phyloP scores from a whole-genome alignment of 2,329 filamentous ascomycete genomes.

The Penicillium sp. region DNA sequence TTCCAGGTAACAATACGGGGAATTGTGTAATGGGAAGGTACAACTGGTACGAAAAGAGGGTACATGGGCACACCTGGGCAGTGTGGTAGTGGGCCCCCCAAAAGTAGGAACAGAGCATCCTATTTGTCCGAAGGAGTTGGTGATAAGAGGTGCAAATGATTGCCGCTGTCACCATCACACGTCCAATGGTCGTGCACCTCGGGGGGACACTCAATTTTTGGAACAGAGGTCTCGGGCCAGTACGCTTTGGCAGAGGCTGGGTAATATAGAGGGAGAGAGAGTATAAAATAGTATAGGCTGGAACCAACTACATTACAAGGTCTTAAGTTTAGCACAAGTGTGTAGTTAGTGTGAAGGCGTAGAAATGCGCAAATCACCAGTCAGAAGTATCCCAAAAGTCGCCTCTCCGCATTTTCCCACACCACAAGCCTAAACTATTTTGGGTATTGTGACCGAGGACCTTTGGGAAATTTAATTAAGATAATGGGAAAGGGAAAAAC shows the following conservation, averaged over 20 bases:
- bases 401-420: constrained; percentile 22
- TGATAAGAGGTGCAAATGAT: constrained; percentile 28
- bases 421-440: constrained; percentile 8
- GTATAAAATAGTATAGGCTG: too few species aligned
- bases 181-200: constrained; percentile 24
- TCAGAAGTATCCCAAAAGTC: neutral
- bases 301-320: too few species aligned
- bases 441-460: neutral
- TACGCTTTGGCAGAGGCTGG: neutral
- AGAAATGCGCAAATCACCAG: too few species aligned
- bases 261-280: neutral
- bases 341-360: too few species aligned
- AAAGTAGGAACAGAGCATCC: neutral
- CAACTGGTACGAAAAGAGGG: too few species aligned
- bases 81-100: neutral
- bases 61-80: neutral
- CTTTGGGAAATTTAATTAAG: neutral
- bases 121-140: constrained; percentile 10
- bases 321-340: too few species aligned
- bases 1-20: neutral
- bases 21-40: too few species aligned
- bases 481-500: neutral
- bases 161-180: constrained; percentile 25
- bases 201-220: constrained; percentile 20
- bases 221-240: constrained; percentile 1